Evolutionary conservation across 2,329 filamentous ascomycete species (phyloP), one percentile per base, ranked within the genome.

Genomic region (Davidsoniella virescens): DNA sequence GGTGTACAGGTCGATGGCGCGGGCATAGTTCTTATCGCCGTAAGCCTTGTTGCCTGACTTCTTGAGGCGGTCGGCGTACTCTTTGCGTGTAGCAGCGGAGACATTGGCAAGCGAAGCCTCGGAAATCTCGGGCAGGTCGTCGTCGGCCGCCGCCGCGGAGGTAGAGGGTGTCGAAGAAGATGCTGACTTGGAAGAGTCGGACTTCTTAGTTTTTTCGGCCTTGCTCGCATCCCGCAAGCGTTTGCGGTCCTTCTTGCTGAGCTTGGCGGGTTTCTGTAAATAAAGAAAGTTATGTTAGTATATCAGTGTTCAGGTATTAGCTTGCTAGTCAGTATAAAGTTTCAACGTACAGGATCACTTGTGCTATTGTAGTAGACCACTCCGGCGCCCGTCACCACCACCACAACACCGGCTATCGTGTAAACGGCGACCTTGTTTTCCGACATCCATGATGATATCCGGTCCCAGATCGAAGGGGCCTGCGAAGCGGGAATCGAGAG

Each of bases 401-500:
- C 76, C 49, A 90, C 90, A 54, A 94, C 84, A 61, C 92, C 92
- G 51, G 90, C 92, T 67, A 96, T 86, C 57, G 92, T 95, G 68
- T 95, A 98, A 55, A 94, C 88, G 50, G 90, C 76, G 44, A 86
- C 84, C 71, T 95, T 96, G 70, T 98, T 88, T 64, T 96, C 90
- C 2, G 87, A 85, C 12, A 84, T 87, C 90, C 92, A 98, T 62
- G 72, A 81, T 57, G 87, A 83, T 67, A 95, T 71, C 60, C 88
- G 82, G 65, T 94, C 86, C 87, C 87, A 94, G 51, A 92, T 69
- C 44, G 84, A 82, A 18, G 51, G 51, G 26, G 47, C 47, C 38
- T 53, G 51, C 37, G 51, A 50, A 23, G 47, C 42, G 42, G 51
- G 51, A 45, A 53, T 53, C 26, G 51, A 46, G 36, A 53, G 51